Conservation (phyloP, 768 basidiomycete species). For the Trametes elegans region DNA sequence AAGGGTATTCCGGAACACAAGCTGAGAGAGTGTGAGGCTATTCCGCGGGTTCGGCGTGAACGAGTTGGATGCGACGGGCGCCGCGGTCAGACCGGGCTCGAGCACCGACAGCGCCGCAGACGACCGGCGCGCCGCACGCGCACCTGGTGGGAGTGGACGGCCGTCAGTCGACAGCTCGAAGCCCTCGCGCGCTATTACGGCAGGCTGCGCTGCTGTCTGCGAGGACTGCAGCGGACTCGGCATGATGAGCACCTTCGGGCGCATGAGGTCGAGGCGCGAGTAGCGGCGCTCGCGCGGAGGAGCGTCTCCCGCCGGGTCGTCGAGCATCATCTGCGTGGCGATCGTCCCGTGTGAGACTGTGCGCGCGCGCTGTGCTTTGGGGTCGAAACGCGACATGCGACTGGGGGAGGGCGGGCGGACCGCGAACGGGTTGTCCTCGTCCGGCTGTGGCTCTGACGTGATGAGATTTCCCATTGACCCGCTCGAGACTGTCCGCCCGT, state of each 20-base stretch:
- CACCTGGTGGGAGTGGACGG: slow-evolving; percentile 74
- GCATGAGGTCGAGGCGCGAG: slow-evolving; percentile 75
- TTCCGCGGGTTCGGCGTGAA: slow-evolving; percentile 78
- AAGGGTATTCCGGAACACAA: slow-evolving; percentile 82
- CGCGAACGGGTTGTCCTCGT: slow-evolving; percentile 34
- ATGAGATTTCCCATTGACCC: slow-evolving; percentile 49
- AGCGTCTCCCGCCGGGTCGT: slow-evolving; percentile 34
- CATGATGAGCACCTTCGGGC: slow-evolving; percentile 94
- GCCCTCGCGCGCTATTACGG: slow-evolving; percentile 45
- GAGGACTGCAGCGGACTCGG: slow-evolving; percentile 76
- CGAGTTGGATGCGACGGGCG: slow-evolving; percentile 48
- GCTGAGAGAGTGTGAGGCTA: slow-evolving; percentile 73
- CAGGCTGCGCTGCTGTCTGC: slow-evolving; percentile 29
- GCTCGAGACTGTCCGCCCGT: slow-evolving; percentile 49
- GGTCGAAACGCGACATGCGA: slow-evolving; percentile 43
- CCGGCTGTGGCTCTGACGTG: slow-evolving; percentile 3
- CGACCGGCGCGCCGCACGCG: slow-evolving; percentile 53
- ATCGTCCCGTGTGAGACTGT: slow-evolving; percentile 51
- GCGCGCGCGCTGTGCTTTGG: slow-evolving; percentile 37
- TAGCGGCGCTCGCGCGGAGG: slow-evolving; percentile 54
- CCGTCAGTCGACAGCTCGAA: slow-evolving; percentile 68
- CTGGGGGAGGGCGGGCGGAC: slow-evolving; percentile 38
- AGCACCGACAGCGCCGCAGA: slow-evolving; percentile 38
- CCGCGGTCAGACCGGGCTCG: slow-evolving; percentile 29
- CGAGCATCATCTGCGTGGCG: slow-evolving; percentile 60